Evolutionary conservation across 2,329 filamentous ascomycete genomes (phyloP), one percentile per base, ranked within the genome.

Genomic region (Trichoderma koningii): DNA sequence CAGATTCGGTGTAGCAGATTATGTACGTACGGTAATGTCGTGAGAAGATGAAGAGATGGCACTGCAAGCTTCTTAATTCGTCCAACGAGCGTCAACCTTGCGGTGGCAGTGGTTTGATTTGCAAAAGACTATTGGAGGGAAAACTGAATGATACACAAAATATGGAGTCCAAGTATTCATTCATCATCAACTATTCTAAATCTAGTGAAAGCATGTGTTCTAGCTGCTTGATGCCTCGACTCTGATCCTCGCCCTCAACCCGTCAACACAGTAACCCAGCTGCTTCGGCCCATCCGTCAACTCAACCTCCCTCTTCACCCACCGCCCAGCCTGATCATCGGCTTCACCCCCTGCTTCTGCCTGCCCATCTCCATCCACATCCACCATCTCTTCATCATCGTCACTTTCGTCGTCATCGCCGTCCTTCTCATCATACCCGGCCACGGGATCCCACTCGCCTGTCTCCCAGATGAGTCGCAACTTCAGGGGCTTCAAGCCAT

Each of bases 391-490:
- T 2, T 77, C 79, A 6, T 82, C 80, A 34, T 84, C 81, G 62
- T 79, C 34, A 5, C 51, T 34, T 15, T 23, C 82, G 51, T 80
- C 81, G 61, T 79, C 30, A 5, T 60, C 47, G 15, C 48, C 83
- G 50, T 86, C 86, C 34, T 83, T 82, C 5, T 85, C 82, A 67
- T 87, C 83, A 69, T 87, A 85, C 67, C 85, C 83, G 9, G 84
- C 84, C 0, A 92, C 87, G 0, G 91, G 91, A 75, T 97, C 92
- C 87, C 90, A 92, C 76, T 97, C 93, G 21, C 92, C 91, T 9
- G 93, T 97, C 78, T 97, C 92, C 90, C 92, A 96, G 0, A 95
- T 79, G 55, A 98, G 76, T 47, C 82, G 83, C 66, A 94, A 78
- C 48, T 78, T 78, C 68, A 92, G 80, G 0, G 92, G 90, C 53